A percentile compares a stretch with the other conserved stretches of the same genome.
These are phyloP conservation scores for Cyberlindnera subsufficiens DNA, from an alignment of 805 yeast genomes.

Conservation along the genomic window DNA sequence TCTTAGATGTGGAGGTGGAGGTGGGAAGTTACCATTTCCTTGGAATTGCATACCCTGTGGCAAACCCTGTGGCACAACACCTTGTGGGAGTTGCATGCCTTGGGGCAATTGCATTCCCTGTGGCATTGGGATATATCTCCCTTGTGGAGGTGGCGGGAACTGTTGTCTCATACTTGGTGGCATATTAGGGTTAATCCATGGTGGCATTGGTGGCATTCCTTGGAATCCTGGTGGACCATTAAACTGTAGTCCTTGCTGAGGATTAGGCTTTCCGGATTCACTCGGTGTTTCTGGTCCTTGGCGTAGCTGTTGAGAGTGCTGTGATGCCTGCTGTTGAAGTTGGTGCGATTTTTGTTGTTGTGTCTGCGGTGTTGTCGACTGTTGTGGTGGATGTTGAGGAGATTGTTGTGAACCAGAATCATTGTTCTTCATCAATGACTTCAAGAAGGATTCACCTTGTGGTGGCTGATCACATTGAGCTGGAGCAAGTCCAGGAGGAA, in stretches of 20 bases:
- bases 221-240: background rate
- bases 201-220: constrained; percentile 6
- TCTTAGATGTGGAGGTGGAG: constrained; percentile 12
- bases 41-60: constrained; percentile 1
- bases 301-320: constrained; percentile 11
- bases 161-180: constrained; percentile 17
- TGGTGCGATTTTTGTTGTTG: constrained; percentile 6
- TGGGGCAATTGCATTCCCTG: background rate
- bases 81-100: background rate
- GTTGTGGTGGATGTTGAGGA: constrained; percentile 3
- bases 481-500: constrained; percentile 18
- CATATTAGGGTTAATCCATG: constrained; percentile 12
- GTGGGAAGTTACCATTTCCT: constrained; percentile 4
- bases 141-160: constrained; percentile 9
- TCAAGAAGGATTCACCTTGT: constrained; percentile 21
- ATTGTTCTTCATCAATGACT: constrained; percentile 15
- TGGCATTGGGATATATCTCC: constrained; percentile 16
- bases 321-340: constrained; percentile 7
- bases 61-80: constrained; percentile 2
- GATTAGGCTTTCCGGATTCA: background rate
- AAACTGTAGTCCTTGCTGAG: constrained; percentile 3
- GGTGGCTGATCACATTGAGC: constrained; percentile 1
- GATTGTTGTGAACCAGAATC: constrained; percentile 2
- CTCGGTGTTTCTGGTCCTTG: background rate
- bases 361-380: constrained; percentile 3